Evolutionary conservation across 2,329 filamentous ascomycete genomes (phyloP), one percentile per base, ranked within the genome.

Genomic region (Aspergillus ochraceus): DNA sequence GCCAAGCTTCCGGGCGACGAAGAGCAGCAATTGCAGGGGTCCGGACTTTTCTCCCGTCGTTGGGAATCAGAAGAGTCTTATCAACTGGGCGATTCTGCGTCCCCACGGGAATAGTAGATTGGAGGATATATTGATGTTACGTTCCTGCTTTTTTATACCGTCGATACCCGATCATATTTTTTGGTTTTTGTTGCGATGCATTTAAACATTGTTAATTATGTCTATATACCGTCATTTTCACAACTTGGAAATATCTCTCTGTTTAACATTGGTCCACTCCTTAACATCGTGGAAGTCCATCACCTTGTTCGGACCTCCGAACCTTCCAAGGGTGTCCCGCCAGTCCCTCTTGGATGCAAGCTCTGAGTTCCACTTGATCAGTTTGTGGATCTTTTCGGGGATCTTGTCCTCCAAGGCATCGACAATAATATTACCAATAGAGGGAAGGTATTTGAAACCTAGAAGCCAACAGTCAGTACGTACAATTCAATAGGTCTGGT

Each of bases 311-410:
- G 75, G 74, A 2, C 78, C 81, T 2, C 81, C 82, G 67, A 76
- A 80, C 52, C 81, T 70, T 4, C 75, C 77, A 66, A 83, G 78
- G 2, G 79, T 75, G 68, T 80, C 73, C 63, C 74, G 74, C 80
- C 77, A 82, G 62, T 82, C 71, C 36, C 81, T 72, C 6, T 70
- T 65, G 5, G 77, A 66, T 17, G 80, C 81, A 3, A 75, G 80
- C 66, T 84, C 82, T 0, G 82, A 81, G 51, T 82, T 70, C 82
- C 83, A 84, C 55, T 77, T 71, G 63, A 83, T 78, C n/a, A 76
- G 71, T 12, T 74, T 68, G 55, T 74, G 72, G 61, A 83, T 69
- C 54, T 74, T 72, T 12, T 64, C 64, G 46, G 83, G 78, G 22
- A 82, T 63, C 19, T 68, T 71, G 0, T 71, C 77, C 60, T 83